phyloP scores from a whole-genome alignment of 1,284 basidiomycete species.

The Amylostereum chailletii region DNA sequence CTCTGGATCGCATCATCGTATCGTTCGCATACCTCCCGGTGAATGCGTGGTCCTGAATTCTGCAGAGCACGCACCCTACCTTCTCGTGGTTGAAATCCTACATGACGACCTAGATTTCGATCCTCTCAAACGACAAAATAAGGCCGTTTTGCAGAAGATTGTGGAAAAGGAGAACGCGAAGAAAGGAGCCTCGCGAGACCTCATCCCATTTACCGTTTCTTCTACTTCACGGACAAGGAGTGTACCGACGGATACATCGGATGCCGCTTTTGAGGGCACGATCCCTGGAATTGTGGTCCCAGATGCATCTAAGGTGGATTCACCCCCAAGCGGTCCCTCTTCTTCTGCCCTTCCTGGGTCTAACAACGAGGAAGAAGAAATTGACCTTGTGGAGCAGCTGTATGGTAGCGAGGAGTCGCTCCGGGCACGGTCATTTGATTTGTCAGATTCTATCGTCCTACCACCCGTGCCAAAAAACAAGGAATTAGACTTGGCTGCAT shows the following conservation, averaged over 20 bases:
- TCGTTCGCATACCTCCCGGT: constrained; percentile 95
- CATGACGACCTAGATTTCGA: constrained; percentile 93
- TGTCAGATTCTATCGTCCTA: constrained; percentile 75
- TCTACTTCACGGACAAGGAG: constrained; percentile 4
- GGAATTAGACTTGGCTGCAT: constrained; percentile 77
- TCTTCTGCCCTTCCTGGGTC: constrained; percentile 27
- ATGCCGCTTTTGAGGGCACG: constrained; percentile 15
- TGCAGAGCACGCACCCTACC: constrained; percentile 91
- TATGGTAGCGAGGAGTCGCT: constrained; percentile 75
- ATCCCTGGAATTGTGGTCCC: constrained; percentile 11
- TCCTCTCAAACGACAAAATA: constrained; percentile 76
- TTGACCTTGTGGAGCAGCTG: constrained; percentile 91
- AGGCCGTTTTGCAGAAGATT: constrained; percentile 79
- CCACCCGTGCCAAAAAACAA: constrained; percentile 82
- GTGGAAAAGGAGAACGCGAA: constrained; percentile 63
- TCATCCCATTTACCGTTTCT: constrained; percentile 21
- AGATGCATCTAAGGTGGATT: too few species aligned
- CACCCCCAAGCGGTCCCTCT: constrained; percentile 12
- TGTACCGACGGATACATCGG: constrained; percentile 14
- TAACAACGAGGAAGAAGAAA: constrained; percentile 65
- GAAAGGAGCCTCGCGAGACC: constrained; percentile 45
- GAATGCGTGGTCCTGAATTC: constrained; percentile 99
- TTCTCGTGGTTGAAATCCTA: constrained; percentile 90
- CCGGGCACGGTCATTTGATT: constrained; percentile 58
- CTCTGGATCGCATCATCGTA: constrained; percentile 79